These are phyloP conservation scores for Rubus parviflorus DNA, from an alignment of 306 rosid genomes.

Conservation along the genomic window DNA sequence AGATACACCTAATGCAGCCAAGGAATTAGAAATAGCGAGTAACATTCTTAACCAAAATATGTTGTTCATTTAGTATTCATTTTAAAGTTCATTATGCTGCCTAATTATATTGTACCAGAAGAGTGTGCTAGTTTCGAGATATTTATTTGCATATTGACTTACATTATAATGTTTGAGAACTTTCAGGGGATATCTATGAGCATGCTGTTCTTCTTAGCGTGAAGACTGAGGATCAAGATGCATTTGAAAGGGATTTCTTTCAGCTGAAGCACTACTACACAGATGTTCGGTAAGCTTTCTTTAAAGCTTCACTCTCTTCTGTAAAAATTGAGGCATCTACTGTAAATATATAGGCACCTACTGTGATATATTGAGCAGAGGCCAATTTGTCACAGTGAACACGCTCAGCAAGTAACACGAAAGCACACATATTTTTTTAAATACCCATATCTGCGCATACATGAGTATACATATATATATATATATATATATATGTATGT, in stretches of 20 bases:
- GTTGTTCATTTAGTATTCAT: not conserved
- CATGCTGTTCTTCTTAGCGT: conserved; percentile 93
- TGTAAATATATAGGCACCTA: not conserved
- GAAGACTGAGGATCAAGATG: conserved; percentile 88
- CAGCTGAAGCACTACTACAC: conserved; percentile 94
- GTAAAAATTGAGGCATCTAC: conserved; percentile 5
- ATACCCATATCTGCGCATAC: not conserved
- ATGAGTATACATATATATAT: too few species aligned
- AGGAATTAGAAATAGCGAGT: conserved; percentile 84
- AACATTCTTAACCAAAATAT: conserved; percentile 36
- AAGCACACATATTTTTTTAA: not conserved
- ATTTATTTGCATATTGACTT: not conserved
- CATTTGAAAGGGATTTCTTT: conserved; percentile 93
- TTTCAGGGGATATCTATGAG: conserved; percentile 93
- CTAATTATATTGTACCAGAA: not conserved
- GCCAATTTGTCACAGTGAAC: not conserved
- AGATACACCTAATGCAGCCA: conserved; percentile 66
- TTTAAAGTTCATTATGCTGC: not conserved
- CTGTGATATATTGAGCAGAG: not conserved
- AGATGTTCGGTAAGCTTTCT: conserved; percentile 67
- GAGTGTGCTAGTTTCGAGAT: conserved; percentile 19
- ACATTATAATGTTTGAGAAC: conserved; percentile 23
- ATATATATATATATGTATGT: too few species aligned
- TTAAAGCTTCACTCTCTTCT: not conserved
- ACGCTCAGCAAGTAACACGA: not conserved